These are phyloP conservation scores for Yarrowia porcina DNA, from an alignment of 805 yeast species.

Conservation along the genomic window DNA sequence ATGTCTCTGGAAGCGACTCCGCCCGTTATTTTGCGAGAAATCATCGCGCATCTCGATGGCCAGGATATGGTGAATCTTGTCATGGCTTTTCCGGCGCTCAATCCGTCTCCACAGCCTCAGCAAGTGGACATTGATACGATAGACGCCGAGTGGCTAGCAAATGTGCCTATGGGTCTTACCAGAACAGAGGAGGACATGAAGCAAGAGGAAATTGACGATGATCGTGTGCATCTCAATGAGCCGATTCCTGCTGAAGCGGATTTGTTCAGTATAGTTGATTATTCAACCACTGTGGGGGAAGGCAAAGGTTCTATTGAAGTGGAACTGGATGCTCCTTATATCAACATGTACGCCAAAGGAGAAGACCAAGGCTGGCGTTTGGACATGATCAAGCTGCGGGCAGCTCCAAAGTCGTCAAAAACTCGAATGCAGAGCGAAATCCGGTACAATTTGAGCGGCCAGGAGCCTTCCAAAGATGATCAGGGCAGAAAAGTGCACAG, in stretches of 20 bases:
- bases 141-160: neutral
- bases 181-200: neutral
- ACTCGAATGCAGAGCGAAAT: conserved; percentile 13
- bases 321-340: neutral
- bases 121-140: neutral
- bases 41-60: neutral
- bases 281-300: neutral
- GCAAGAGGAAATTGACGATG: neutral
- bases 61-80: conserved; percentile 17
- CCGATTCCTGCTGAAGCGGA: neutral
- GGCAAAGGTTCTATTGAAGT: neutral
- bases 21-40: conserved; percentile 1
- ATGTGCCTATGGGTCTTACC: neutral
- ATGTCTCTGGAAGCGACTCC: conserved; percentile 4
- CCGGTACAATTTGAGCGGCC: neutral
- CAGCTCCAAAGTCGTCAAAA: neutral
- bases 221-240: neutral
- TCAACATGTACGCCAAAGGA: conserved; percentile 5
- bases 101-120: neutral
- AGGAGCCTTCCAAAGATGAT: neutral
- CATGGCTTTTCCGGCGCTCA: neutral
- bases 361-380: neutral
- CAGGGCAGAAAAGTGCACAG: neutral
- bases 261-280: neutral
- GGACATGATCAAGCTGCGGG: neutral